Percentiles rank a stretch among this genome's conserved stretches.
These are phyloP conservation scores for Fusarium transvaalense DNA, from an alignment of 2,329 filamentous ascomycete genomes.

Conservation along the genomic window DNA sequence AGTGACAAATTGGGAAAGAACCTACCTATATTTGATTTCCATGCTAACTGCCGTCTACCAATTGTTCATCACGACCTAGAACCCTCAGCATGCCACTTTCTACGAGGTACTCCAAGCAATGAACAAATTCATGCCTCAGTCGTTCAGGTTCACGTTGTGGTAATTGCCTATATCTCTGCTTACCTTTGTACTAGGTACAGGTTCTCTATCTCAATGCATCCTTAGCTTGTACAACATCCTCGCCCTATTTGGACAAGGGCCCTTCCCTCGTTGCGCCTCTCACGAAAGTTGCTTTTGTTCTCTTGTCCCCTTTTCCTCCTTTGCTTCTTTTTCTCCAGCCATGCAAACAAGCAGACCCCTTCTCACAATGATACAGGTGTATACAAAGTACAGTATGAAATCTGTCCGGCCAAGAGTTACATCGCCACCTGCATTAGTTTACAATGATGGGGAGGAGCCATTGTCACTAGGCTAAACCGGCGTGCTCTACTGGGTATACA, in stretches of 20 bases:
- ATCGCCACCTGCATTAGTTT: neutral
- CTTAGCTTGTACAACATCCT: neutral
- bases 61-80: neutral
- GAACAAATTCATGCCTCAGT: neutral
- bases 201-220: neutral
- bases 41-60: neutral
- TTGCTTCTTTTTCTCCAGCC: neutral
- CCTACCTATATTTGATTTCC: slow-evolving; percentile 3
- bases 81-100: neutral
- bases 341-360: neutral
- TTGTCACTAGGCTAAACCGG: neutral
- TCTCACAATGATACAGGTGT: neutral
- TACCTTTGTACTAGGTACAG: no score
- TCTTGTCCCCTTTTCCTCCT: no score
- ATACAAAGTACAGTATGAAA: neutral
- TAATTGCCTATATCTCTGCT: neutral
- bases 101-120: neutral
- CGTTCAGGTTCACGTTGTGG: neutral
- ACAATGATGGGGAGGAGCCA: neutral
- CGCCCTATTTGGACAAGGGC: neutral
- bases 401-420: neutral
- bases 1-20: neutral
- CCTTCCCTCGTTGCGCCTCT: neutral
- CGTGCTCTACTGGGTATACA: neutral
- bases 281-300: neutral